Base-by-base conservation (phyloP, 2,329 filamentous ascomycete species). In the Fusarium robinianum region DNA sequence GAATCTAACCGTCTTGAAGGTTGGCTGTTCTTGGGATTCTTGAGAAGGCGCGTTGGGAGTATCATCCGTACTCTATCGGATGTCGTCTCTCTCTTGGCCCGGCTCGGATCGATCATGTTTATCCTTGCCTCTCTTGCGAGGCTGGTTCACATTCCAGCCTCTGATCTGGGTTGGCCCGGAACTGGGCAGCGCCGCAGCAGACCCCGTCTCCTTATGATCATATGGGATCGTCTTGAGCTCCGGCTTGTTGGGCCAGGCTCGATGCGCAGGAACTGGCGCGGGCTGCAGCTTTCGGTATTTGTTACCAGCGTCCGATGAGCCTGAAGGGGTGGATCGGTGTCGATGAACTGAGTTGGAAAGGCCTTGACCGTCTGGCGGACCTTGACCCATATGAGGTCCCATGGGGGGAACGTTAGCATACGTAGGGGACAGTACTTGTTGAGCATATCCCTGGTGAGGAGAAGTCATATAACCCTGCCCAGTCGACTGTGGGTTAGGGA, bases 161-260 rank as follows among this genome's bases (percentile, higher is more conserved):
- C 79, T 66, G 21, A 83, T 81, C 29, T 73, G 72, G 9, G 77
- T 79, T 1, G 79, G 79, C 0, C 78, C 79, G 11, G 74, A 76
- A 33, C 72, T 73, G 7, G 79, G 79, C 19, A 80, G 72, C 10
- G 78, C 76, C 35, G 81, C 78, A 12, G 72, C 73, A 3, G 78
- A 72, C 4, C 71, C 69, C 29, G 79, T 80, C 55, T 83, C 79
- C 58, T 81, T 82, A 59, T 81, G 80, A 14, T 78, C 75, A 51
- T 82, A 83, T 24, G 75, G 76, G 4, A 81, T 78, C 4, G 80
- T 80, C 42, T 79, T 75, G n/a, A 83, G 69, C 54, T 81, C 78
- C 11, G 74, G 71, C 55, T 73, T 75, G 41, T 68, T 67, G 6
- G 65, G 60, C 62, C 72, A 75, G 47, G 71, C 71, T 29, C 72